Percentiles rank a stretch among this genome's conserved stretches.
These are phyloP conservation scores for Auriculariales sp. DNA, from an alignment of 768 basidiomycete genomes.

Conservation along the genomic window DNA sequence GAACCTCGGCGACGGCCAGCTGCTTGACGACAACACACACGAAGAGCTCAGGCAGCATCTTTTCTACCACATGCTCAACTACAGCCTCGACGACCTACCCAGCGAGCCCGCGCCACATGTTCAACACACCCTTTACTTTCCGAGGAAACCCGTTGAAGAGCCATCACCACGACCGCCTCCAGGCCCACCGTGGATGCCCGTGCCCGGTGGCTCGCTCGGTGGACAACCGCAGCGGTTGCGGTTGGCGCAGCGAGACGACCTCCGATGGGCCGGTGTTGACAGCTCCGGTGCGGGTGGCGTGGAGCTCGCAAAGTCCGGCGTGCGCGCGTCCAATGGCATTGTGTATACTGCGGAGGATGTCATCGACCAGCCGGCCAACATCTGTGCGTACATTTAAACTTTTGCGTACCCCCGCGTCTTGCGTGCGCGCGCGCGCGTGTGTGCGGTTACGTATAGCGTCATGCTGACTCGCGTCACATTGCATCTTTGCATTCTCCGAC, in stretches of 20 bases:
- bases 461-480: too few relatives aligned
- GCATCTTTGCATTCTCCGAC: not conserved
- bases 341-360: conserved; percentile 64
- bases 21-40: conserved; percentile 62
- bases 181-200: conserved; percentile 73
- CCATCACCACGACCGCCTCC: conserved; percentile 59
- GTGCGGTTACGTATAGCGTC: too few relatives aligned
- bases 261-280: conserved; percentile 56
- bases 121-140: conserved; percentile 56
- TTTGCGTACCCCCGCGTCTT: not conserved
- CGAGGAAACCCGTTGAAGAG: conserved; percentile 39
- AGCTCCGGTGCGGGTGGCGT: conserved; percentile 66
- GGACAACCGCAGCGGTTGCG: conserved; percentile 71
- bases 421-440: conserved; percentile 3
- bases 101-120: conserved; percentile 24
- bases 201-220: conserved; percentile 69
- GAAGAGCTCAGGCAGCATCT: conserved; percentile 78
- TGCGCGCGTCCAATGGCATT: conserved; percentile 59
- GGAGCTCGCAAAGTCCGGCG: conserved; percentile 38
- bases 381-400: conserved; percentile 36
- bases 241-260: conserved; percentile 31
- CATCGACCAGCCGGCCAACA: conserved; percentile 54
- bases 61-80: conserved; percentile 88
- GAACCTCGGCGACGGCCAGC: conserved; percentile 18
- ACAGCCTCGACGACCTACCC: conserved; percentile 38